Base-by-base conservation (phyloP, 2,329 filamentous ascomycete genomes). In the Pyricularia sp. region DNA sequence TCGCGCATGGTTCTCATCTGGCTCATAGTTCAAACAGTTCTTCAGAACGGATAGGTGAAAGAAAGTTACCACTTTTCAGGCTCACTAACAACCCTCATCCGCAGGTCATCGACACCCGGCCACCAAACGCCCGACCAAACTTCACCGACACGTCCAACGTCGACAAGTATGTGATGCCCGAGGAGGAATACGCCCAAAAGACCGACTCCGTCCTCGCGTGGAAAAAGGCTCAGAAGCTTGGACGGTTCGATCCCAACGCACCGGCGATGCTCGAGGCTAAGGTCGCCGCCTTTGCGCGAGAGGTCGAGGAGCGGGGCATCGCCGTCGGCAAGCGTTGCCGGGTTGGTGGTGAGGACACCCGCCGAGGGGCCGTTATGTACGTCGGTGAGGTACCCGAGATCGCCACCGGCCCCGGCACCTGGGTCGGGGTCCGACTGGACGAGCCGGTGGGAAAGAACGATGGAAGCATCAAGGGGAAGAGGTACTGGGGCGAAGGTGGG, bases 141-240 rank as follows among this genome's bases (percentile, higher is more conserved):
- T 91, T 90, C 77, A 88, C 84, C 69, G 93, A 96, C 77, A 83
- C 89, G 60, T 88, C 89, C 59, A 82, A 85, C 10, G 91, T 97
- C 5, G 86, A 92, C 65, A 97, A 97, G 78, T 97, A 94, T 75
- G 85, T 89, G 68, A 89, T 99, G 82, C 90, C 92, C n/a, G 81
- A 84, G 64, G 83, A 88, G 62, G 89, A 93, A 72, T 99, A 99
- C 77, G 91, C 92, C 74, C 85, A 86, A 72, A 91, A 93, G 72
- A 81, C 86, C 59, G 91, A 97, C 76, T 93, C 89, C 3, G 94
- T 99, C 16, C 84, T 97, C 28, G 90, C 93, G 6, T 97, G 92
- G 92, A 99, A 99, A 78, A 93, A 90, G 78, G 80, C 86, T n/a
- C 88, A 96, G 75, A 93, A 96, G 74, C 84, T 97, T n/a, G 94